A percentile compares a stretch with the other conserved stretches of the same genome.
Evolutionary conservation across 371 early-diverging fungal species (phyloP).

Genomic region (Umbelopsis sp.): DNA sequence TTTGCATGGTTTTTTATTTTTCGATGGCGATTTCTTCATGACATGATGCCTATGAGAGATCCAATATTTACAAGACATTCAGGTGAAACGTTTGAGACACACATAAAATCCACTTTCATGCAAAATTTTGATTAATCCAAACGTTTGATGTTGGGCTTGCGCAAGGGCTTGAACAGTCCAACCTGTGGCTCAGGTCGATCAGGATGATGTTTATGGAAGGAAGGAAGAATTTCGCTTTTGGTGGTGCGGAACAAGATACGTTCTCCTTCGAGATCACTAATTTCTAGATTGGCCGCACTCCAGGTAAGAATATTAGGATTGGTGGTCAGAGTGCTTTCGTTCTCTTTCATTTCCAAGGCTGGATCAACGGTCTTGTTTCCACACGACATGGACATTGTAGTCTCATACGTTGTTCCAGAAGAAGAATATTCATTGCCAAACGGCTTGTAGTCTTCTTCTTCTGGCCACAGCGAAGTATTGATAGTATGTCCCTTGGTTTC

Average conservation of each 20-base stretch:
- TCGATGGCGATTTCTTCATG: not conserved
- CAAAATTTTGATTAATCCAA: not conserved
- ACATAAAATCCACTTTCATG: not conserved
- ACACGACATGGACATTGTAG: conserved; percentile 19
- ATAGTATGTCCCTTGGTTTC: not conserved
- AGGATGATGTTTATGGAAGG: conserved; percentile 21
- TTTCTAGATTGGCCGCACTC: conserved; percentile 30
- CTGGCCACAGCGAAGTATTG: conserved; percentile 11
- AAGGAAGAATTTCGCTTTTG: not conserved
- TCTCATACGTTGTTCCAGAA: conserved; percentile 29
- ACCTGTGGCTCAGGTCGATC: conserved; percentile 18
- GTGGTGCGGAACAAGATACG: not conserved
- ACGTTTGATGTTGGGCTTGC: conserved; percentile 22
- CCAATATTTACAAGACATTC: conserved; percentile 6
- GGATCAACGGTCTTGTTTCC: conserved; percentile 21
- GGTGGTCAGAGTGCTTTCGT: not conserved
- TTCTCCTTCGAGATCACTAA: conserved; percentile 23
- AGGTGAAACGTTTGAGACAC: not conserved
- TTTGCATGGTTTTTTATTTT: not conserved
- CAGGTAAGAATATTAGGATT: conserved; percentile 18
- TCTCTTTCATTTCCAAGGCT: conserved; percentile 22
- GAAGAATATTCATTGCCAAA: conserved; percentile 30
- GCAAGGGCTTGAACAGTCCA: conserved; percentile 30
- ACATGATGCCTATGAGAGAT: not conserved
- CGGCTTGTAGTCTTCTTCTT: conserved; percentile 27